A percentile compares a stretch with the other conserved stretches of the same genome.
Conservation (phyloP, 2,329 filamentous ascomycete species). For the Dendryphion nanum region DNA sequence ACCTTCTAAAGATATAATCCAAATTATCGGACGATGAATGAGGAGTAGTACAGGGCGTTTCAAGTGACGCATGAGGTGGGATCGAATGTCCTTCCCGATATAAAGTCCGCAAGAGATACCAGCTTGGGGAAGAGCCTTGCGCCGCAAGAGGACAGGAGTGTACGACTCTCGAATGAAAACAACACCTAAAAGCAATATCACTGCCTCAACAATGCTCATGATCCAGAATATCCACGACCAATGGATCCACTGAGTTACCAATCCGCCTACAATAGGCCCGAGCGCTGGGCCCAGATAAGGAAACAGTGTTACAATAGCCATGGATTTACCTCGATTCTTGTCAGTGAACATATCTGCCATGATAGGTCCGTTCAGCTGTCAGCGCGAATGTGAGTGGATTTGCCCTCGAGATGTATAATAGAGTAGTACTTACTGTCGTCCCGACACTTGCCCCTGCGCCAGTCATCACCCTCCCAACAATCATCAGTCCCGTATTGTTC, state of each 20-base stretch:
- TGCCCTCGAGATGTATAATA: not conserved
- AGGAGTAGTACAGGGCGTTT: constrained; percentile 56
- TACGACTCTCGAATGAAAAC: too few species aligned
- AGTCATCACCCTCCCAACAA: constrained; percentile 12
- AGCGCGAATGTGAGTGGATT: not conserved
- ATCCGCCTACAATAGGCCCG: constrained; percentile 23
- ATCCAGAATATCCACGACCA: constrained; percentile 28
- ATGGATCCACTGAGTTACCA: constrained; percentile 13
- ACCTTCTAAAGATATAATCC: constrained; percentile 42
- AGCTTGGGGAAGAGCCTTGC: too few species aligned
- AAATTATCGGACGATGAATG: constrained; percentile 53
- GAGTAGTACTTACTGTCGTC: constrained; percentile 12
- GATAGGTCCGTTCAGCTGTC: constrained; percentile 15
- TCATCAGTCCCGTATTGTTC: constrained; percentile 10
- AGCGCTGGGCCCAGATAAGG: constrained; percentile 19
- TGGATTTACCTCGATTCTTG: constrained; percentile 17
- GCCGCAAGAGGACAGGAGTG: too few species aligned
- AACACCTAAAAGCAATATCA: too few species aligned
- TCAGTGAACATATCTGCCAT: constrained; percentile 11
- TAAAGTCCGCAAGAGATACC: too few species aligned
- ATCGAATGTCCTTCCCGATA: too few species aligned
- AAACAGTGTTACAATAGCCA: constrained; percentile 13
- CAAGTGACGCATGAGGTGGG: too few species aligned
- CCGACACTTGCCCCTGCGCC: constrained; percentile 19
- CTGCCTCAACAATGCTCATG: constrained; percentile 14